Conservation (phyloP, 192 early-diverging fungal species). For the Linderina pennispora region DNA sequence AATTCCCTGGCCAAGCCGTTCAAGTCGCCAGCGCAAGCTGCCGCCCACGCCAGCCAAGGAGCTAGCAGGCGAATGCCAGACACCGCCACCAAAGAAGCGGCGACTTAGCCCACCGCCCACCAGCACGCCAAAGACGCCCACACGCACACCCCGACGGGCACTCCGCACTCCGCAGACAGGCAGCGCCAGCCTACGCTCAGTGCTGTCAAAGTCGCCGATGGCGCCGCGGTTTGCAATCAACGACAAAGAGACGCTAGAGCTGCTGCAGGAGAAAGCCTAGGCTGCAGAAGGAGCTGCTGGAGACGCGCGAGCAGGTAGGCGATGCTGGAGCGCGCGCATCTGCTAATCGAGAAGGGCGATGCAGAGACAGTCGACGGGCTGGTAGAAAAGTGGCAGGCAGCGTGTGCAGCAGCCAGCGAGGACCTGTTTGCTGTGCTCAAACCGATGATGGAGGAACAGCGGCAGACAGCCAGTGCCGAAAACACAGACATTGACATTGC, state of each 20-base stretch:
- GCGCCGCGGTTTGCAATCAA: neutral
- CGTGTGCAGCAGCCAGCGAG: slow-evolving; percentile 24
- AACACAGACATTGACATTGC: slow-evolving; percentile 9
- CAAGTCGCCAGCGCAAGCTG: slow-evolving; percentile 25
- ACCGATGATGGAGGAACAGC: slow-evolving; percentile 31
- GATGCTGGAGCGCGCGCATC: slow-evolving; percentile 19
- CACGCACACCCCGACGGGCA: neutral
- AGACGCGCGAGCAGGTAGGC: slow-evolving; percentile 11
- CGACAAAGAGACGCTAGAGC: slow-evolving; percentile 5
- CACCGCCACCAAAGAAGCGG: neutral
- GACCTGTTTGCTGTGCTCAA: slow-evolving; percentile 35
- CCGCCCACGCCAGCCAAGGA: no score
- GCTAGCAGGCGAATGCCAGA: neutral
- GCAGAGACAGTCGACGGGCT: slow-evolving; percentile 14
- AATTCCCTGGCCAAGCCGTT: slow-evolving; percentile 30
- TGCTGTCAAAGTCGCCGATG: no score
- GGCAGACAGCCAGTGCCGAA: slow-evolving; percentile 1
- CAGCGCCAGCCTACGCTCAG: no score
- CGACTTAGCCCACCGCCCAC: neutral
- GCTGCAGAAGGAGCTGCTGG: slow-evolving; percentile 15
- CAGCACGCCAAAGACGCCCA: neutral
- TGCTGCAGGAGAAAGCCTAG: slow-evolving; percentile 15
- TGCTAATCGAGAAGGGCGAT: slow-evolving; percentile 17
- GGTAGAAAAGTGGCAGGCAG: slow-evolving; percentile 32
- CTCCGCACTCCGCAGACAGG: no score